These are phyloP conservation scores for Clarkia xantiana DNA, from an alignment of 345 rosid species.

Conservation along the genomic window DNA sequence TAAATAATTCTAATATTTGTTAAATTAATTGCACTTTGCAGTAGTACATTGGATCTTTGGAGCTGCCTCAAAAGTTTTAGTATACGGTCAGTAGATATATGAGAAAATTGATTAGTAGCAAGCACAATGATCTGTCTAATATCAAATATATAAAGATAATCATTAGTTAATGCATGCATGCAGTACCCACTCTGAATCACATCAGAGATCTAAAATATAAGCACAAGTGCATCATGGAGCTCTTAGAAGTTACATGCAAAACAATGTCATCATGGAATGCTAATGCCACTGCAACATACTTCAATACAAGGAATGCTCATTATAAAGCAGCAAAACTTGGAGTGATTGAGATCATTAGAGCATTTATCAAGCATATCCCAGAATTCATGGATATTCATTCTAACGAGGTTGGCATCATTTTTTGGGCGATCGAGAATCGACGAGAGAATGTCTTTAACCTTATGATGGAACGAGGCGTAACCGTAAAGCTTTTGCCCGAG, in stretches of 20 bases:
- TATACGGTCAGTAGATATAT: neutral
- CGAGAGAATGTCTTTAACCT: slow-evolving; percentile 3
- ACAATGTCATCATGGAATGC: neutral
- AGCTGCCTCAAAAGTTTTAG: too few species aligned
- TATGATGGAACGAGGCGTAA: neutral
- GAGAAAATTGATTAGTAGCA: too few species aligned
- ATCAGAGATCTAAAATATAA: slow-evolving; percentile 2
- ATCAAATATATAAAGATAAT: too few species aligned
- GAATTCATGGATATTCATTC: too few species aligned
- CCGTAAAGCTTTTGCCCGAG: neutral
- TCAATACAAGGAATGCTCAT: neutral
- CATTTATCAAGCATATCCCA: neutral
- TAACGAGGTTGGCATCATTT: neutral
- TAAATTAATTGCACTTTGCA: too few species aligned
- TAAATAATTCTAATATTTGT: too few species aligned
- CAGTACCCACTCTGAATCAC: neutral
- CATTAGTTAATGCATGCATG: neutral
- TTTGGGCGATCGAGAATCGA: neutral
- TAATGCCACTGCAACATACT: neutral
- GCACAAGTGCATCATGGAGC: neutral
- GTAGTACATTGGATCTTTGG: too few species aligned
- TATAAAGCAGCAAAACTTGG: neutral
- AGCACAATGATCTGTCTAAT: too few species aligned
- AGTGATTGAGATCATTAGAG: neutral
- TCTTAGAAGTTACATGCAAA: neutral